phyloP scores from a whole-genome alignment of 768 basidiomycete species.

The Mycena floridula region DNA sequence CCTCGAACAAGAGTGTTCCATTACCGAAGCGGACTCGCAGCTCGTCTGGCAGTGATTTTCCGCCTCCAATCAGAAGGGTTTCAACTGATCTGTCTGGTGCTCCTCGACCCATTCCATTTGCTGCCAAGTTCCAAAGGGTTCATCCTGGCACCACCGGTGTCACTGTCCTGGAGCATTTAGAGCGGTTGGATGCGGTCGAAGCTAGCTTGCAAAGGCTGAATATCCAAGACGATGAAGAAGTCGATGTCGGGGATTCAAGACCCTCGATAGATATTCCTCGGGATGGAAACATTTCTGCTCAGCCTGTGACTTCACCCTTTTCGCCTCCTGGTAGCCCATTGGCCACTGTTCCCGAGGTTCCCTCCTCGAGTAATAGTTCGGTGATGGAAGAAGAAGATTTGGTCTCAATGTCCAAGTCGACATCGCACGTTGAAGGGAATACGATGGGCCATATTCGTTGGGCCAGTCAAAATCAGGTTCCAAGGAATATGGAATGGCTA shows the following conservation, averaged over 20 bases:
- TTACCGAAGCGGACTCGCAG: slow-evolving; percentile 47
- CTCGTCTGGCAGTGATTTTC: slow-evolving; percentile 65
- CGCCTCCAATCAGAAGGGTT: slow-evolving; percentile 60
- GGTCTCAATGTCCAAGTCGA: slow-evolving; percentile 69
- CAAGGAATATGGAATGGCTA: slow-evolving; percentile 44
- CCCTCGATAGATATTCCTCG: slow-evolving; percentile 11
- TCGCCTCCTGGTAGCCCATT: slow-evolving; percentile 59
- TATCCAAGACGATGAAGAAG: slow-evolving; percentile 43
- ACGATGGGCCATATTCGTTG: slow-evolving; percentile 27
- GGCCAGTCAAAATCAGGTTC: slow-evolving; percentile 22
- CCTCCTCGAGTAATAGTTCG: slow-evolving; percentile 48
- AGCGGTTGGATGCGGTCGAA: slow-evolving; percentile 78
- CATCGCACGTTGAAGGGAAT: slow-evolving; percentile 59
- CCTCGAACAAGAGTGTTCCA: slow-evolving; percentile 60
- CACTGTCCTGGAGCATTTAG: slow-evolving; percentile 78
- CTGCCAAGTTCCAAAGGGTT: slow-evolving; percentile 76
- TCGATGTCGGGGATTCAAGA: slow-evolving; percentile 52
- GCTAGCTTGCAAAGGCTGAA: slow-evolving; percentile 73
- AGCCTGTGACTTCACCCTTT: slow-evolving; percentile 33
- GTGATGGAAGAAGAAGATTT: slow-evolving; percentile 61
- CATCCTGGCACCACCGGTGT: slow-evolving; percentile 87
- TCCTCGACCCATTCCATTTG: slow-evolving; percentile 75
- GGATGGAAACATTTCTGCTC: slow-evolving; percentile 14
- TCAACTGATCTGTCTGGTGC: slow-evolving; percentile 59
- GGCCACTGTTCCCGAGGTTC: slow-evolving; percentile 49